Evolutionary conservation across 2,329 filamentous ascomycete species (phyloP).

Genomic region (Colletotrichum costaricense): DNA sequence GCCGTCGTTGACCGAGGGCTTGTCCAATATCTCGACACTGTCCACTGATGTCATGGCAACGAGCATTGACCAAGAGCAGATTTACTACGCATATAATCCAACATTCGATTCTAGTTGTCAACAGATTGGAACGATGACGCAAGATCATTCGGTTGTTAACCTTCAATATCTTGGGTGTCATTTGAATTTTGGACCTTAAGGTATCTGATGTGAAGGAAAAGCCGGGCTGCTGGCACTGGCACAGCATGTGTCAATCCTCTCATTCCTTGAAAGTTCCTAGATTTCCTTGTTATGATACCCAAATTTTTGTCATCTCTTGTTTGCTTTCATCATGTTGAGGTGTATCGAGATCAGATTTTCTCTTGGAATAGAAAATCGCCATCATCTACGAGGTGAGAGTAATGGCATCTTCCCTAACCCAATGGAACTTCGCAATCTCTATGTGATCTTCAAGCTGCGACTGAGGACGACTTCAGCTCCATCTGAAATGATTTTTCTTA

Average conservation of each 20-base stretch:
- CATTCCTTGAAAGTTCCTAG: neutral
- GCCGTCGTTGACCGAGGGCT: neutral
- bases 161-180: neutral
- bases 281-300: neutral
- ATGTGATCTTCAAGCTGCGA: neutral
- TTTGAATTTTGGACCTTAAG: neutral
- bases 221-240: neutral
- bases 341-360: neutral
- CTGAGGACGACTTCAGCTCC: neutral
- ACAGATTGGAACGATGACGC: neutral
- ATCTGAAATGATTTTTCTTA: neutral
- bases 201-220: neutral
- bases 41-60: neutral
- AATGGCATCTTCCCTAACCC: neutral
- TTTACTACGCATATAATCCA: neutral
- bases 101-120: neutral
- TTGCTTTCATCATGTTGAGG: neutral
- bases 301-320: neutral
- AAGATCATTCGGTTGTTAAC: neutral
- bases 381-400: neutral
- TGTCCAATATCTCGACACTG: neutral
- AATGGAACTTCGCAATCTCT: neutral
- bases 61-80: neutral
- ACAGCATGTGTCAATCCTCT: neutral
- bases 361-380: neutral